Base-by-base conservation (phyloP, 1,284 basidiomycete genomes). In the Salmacisia buchloeana region DNA sequence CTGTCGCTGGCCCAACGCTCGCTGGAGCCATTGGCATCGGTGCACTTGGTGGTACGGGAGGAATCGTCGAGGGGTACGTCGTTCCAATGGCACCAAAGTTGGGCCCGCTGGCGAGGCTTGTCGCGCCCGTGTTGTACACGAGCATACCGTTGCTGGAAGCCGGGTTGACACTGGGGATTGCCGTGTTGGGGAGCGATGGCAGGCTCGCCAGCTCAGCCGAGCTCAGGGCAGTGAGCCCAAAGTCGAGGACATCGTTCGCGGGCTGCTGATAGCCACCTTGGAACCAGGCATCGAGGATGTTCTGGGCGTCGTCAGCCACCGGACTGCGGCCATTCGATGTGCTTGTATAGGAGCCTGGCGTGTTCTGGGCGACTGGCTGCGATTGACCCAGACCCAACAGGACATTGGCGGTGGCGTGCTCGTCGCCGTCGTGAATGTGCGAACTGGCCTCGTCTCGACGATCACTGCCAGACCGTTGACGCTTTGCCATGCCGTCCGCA, bases 201-300 rank as follows among this genome's bases (percentile, higher is more conserved):
- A 54, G 12, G 12, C 27, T 54, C 2, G 49, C 49, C 1, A 54
- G 49, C 13, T 54, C 49, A 18, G 29, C 21, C 10, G 45, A 6
- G 18, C n/a, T 49, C 13, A 49, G 25, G 45, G 29, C 49, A 12
- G 27, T 54, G 9, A 25, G 18, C 23, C 18, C 18, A n/a, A 31
- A 54, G 27, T 54, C 49, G 27, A 54, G 49, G 29, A 54, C n/a
- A 31, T n/a, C 27, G 31, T 54, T 54, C 2, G 49, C 49, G 3
- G 49, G 49, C 15, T 54, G 49, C 13, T 54, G 49, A 18, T 54
- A 54, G 9, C 49, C 49, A 10, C 49, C 49, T 33, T 54, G 49
- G 49, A 54, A 54, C 49, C 49, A 54, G 6, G 27, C 27, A 31
- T 54, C 49, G 4, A 54, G 49, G 9, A 54, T 54, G 15, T 54